Percentiles rank a stretch among this genome's conserved stretches.
Conservation (phyloP, 495 filamentous ascomycete genomes). For the Penicillium riverlandense region DNA sequence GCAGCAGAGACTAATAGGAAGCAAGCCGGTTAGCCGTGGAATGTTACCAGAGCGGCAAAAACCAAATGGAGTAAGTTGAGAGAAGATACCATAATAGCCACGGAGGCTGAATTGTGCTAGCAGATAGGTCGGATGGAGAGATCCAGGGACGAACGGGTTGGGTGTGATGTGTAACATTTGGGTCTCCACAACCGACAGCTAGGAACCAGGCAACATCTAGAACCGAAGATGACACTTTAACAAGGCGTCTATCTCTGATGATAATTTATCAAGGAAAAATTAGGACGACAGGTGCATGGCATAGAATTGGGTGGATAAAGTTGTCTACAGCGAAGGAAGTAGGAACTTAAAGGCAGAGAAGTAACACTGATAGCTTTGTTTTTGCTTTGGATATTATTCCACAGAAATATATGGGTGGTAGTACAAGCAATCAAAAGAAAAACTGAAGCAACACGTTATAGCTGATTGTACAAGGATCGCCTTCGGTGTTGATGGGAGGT, state of each 20-base stretch:
- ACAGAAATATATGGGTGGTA: constrained; percentile 8
- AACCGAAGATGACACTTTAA: no score
- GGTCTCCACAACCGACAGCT: not conserved
- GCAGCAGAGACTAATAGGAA: constrained; percentile 7
- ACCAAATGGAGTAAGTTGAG: not conserved
- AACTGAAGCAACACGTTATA: constrained; percentile 11
- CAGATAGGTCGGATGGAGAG: constrained; percentile 20
- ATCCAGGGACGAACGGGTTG: constrained; percentile 6
- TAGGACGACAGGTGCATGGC: no score
- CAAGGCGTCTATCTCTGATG: no score
- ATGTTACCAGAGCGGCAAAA: constrained; percentile 6
- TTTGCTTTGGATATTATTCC: constrained; percentile 11
- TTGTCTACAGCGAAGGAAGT: no score
- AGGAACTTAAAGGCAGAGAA: not conserved
- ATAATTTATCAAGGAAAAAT: no score
- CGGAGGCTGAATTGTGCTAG: no score
- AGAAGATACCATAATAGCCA: no score
- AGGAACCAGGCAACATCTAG: constrained; percentile 7
- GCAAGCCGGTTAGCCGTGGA: constrained; percentile 7
- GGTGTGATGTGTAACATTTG: constrained; percentile 25
- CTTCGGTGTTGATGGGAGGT: not conserved
- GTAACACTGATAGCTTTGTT: constrained; percentile 3
- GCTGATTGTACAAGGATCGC: constrained; percentile 22
- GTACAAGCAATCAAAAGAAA: constrained; percentile 10
- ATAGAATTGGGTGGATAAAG: no score